Evolutionary conservation across 208 protist species (phyloP), one percentile per base, ranked within the genome.

Genomic region (Acanthamoeba triangularis): DNA sequence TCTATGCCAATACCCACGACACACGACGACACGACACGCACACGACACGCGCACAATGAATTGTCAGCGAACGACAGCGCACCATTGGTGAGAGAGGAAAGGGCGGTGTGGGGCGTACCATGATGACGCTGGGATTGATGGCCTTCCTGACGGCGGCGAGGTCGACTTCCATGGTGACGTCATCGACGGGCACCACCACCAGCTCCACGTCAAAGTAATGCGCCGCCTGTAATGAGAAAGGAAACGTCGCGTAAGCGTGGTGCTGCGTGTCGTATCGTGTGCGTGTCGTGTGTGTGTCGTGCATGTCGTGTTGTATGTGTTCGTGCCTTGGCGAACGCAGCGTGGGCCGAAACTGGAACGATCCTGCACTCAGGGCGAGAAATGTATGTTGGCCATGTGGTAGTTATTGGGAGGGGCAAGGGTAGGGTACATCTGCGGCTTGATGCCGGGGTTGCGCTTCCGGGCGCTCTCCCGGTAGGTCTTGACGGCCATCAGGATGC

Each of bases 401-500:
- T 37, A 4, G n/a, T 5, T 2, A 25, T 33, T 16, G 28, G 37
- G 59, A 84, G 74, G 35, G 25, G 44, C 33, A 56, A 35, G n/a
- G n/a, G n/a, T n/a, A n/a, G n/a, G n/a, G 28, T 96, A 90, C 61
- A 88, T 88, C 11, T 96, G 49, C 41, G 59, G 90, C 8, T 94
- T 96, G 30, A 35, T 82, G 28, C 49, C 18, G 0, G 69, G 33
- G 37, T 52, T 67, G 25, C 56, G 20, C 25, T 94, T 82, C 13
- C 44, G 3, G 30, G 97, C 98, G 30, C 97, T 98, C 95, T 99
- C 99, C 37, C 99, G 97, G 97, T 99, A 99, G 10, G 99, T 96
- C 94, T 99, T 99, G 82, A 99, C 96, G 44, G 99, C 98, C 98
- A 99, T 98, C 82, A 99, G 96, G 96, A 99, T 99, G 96, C 98